Percentiles rank a stretch among this genome's conserved stretches.
Conservation (phyloP, 129 eudicot species). For the Lonicera japonica region DNA sequence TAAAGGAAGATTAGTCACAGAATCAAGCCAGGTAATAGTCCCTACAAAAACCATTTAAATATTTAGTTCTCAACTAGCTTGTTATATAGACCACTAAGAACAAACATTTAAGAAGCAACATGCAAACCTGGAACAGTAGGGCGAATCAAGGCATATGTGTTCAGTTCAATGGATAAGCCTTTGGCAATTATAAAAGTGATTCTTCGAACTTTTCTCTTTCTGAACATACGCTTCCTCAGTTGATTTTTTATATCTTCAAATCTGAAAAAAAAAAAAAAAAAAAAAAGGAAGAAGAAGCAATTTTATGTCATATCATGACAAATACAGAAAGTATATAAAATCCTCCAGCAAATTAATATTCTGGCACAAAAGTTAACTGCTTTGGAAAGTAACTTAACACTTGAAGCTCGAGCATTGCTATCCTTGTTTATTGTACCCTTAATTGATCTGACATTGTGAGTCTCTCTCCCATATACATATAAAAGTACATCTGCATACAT, state of each 20-base stretch:
- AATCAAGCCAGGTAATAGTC: slow-evolving; percentile 86
- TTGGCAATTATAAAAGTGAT: slow-evolving; percentile 58
- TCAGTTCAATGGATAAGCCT: slow-evolving; percentile 75
- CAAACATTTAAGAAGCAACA: slow-evolving; percentile 4
- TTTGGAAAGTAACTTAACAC: too few relatives aligned
- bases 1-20: slow-evolving; percentile 84
- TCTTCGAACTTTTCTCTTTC: slow-evolving; percentile 81
- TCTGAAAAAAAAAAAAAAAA: slow-evolving; percentile 24
- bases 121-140: slow-evolving; percentile 80
- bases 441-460: too few relatives aligned
- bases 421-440: too few relatives aligned
- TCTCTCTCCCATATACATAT: too few relatives aligned
- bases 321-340: background rate
- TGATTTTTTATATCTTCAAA: slow-evolving; percentile 84
- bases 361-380: too few relatives aligned
- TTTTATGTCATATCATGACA: background rate
- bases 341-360: background rate
- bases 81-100: background rate
- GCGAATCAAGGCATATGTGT: slow-evolving; percentile 88
- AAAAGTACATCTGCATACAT: too few relatives aligned
- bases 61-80: slow-evolving; percentile 15
- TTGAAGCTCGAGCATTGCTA: too few relatives aligned
- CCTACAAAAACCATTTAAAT: slow-evolving; percentile 35
- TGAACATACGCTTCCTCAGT: slow-evolving; percentile 81
- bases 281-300: background rate